Conservation (phyloP, 768 basidiomycete species). For the Roridomyces roridus region DNA sequence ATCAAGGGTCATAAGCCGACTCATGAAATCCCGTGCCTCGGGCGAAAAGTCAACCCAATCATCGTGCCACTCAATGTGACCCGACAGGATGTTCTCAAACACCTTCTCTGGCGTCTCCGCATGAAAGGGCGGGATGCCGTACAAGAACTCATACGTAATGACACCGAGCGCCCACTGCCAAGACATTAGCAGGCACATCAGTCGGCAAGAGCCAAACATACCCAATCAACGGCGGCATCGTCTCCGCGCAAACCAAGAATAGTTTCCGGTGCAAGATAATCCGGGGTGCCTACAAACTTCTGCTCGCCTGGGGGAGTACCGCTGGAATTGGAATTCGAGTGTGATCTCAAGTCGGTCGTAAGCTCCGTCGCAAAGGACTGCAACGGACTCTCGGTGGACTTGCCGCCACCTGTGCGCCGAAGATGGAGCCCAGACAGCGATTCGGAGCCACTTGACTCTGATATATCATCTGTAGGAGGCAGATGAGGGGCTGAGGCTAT, state of each 20-base stretch:
- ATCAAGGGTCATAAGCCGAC: slow-evolving; percentile 81
- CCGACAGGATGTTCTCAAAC: slow-evolving; percentile 97
- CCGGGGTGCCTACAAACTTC: slow-evolving; percentile 97
- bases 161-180: slow-evolving; percentile 96
- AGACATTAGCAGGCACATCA: slow-evolving; percentile 13
- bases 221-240: slow-evolving; percentile 97
- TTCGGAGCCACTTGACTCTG: slow-evolving; percentile 89
- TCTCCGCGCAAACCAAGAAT: slow-evolving; percentile 95
- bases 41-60: slow-evolving; percentile 87
- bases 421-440: slow-evolving; percentile 62
- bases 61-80: slow-evolving; percentile 95
- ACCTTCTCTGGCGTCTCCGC: slow-evolving; percentile 97
- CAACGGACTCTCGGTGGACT: slow-evolving; percentile 74
- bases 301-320: slow-evolving; percentile 83
- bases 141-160: slow-evolving; percentile 97
- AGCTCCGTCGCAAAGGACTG: slow-evolving; percentile 89
- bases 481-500: slow-evolving; percentile 71
- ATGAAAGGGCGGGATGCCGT: slow-evolving; percentile 97
- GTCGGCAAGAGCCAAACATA: slow-evolving; percentile 46
- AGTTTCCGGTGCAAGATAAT: slow-evolving; percentile 95
- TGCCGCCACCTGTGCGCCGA: slow-evolving; percentile 47
- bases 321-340: slow-evolving; percentile 62
- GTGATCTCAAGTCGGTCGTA: slow-evolving; percentile 82
- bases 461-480: slow-evolving; percentile 76
- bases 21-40: slow-evolving; percentile 91